phyloP scores from a whole-genome alignment of 2,329 filamentous ascomycete species.

The Fusarium floridanum region DNA sequence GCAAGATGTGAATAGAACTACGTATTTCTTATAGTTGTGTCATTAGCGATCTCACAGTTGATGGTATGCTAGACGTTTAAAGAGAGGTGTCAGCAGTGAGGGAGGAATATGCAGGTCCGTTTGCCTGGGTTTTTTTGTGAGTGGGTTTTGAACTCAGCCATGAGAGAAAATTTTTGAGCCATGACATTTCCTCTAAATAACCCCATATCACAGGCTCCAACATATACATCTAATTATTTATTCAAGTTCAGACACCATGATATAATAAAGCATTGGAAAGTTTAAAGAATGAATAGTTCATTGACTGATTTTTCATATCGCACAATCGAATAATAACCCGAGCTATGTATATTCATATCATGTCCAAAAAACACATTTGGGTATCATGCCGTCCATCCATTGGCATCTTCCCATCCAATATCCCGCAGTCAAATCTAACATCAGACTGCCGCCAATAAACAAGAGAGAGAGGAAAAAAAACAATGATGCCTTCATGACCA shows the following conservation, averaged over 20 bases:
- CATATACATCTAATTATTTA: not conserved
- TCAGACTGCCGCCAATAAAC: constrained; percentile 14
- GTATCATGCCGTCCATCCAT: constrained; percentile 41
- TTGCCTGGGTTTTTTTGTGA: constrained; percentile 31
- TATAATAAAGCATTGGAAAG: not conserved
- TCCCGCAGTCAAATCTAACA: constrained; percentile 22
- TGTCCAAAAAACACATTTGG: constrained; percentile 22
- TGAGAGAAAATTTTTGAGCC: constrained; percentile 42
- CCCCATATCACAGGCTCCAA: constrained; percentile 22
- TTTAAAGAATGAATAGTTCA: not conserved
- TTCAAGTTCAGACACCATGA: not conserved
- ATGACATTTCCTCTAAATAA: constrained; percentile 13
- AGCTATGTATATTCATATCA: constrained; percentile 25
- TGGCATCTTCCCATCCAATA: constrained; percentile 32
- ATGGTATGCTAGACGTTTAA: not conserved
- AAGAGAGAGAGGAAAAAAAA: constrained; percentile 7
- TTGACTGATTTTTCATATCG: constrained; percentile 26
- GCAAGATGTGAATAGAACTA: not conserved
- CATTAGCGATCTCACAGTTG: not conserved
- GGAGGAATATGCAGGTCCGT: constrained; percentile 1
- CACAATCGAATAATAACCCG: constrained; percentile 16
- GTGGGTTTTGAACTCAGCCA: constrained; percentile 40
- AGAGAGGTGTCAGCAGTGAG: not conserved
- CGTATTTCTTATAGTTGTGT: not conserved
- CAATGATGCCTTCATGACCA: constrained; percentile 21